These are phyloP conservation scores for Rhodosporidiobolus odoratus DNA, from an alignment of 768 basidiomycete genomes.

Conservation along the genomic window DNA sequence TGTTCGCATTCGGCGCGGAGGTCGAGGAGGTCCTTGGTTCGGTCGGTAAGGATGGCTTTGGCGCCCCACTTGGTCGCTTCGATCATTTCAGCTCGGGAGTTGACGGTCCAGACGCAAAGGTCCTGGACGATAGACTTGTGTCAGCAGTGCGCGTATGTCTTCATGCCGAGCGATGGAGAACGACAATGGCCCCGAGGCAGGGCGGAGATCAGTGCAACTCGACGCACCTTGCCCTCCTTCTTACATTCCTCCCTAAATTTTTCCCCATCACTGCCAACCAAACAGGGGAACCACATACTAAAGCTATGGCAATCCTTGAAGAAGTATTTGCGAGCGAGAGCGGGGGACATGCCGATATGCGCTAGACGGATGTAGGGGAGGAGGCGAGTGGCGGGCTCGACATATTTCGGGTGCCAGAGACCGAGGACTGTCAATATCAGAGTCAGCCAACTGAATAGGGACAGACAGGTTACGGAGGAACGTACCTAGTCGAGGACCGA, in stretches of 20 bases:
- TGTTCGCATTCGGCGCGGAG: constrained; percentile 39
- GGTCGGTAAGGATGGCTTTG: constrained; percentile 70
- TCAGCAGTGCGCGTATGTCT: neutral
- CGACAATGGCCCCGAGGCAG: neutral
- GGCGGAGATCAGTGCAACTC: neutral
- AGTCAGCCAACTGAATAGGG: too few relatives aligned
- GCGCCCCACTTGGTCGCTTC: constrained; percentile 60
- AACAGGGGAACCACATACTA: constrained; percentile 68
- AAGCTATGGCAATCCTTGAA: constrained; percentile 83
- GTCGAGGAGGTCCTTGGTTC: constrained; percentile 44
- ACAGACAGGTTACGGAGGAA: constrained; percentile 57
- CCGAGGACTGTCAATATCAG: constrained; percentile 74
- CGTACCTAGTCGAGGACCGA: constrained; percentile 71
- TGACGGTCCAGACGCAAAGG: constrained; percentile 95
- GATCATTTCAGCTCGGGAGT: constrained; percentile 54
- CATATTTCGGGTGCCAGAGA: constrained; percentile 86
- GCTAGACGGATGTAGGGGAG: constrained; percentile 79
- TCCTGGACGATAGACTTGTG: constrained; percentile 29
- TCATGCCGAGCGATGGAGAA: neutral
- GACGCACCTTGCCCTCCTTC: constrained; percentile 45
- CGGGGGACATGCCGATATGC: constrained; percentile 71
- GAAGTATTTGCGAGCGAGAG: constrained; percentile 75
- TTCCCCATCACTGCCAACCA: constrained; percentile 68
- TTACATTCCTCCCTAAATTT: constrained; percentile 70
- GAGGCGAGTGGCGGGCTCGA: constrained; percentile 65